Evolutionary conservation across 305 asterid species (phyloP).

Genomic region (Solanum aculeatissimum): DNA sequence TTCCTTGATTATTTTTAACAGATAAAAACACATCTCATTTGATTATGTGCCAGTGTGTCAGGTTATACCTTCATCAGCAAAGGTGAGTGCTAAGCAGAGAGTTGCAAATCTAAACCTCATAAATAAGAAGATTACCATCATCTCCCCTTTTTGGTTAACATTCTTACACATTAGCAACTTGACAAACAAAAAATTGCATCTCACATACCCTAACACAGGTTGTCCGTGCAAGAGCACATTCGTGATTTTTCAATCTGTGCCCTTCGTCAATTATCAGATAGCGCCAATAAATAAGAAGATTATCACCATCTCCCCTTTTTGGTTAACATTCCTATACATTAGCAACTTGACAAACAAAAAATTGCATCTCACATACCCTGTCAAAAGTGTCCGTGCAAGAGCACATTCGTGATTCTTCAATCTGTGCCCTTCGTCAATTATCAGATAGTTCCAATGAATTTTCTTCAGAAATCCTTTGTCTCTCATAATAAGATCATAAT

Average conservation of each 20-base stretch:
- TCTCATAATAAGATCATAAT: slow-evolving; percentile 93
- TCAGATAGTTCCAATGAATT: slow-evolving; percentile 88
- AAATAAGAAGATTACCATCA: background rate
- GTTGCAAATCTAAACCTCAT: background rate
- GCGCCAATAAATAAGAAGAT: slow-evolving; percentile 53
- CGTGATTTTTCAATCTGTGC: slow-evolving; percentile 87
- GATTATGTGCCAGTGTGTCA: background rate
- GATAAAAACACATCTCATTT: background rate
- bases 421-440: slow-evolving; percentile 99
- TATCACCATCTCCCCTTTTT: background rate
- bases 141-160: background rate
- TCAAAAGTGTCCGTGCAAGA: slow-evolving; percentile 80
- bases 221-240: slow-evolving; percentile 91
- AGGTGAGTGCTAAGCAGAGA: background rate
- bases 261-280: slow-evolving; percentile 98
- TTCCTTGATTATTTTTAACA: background rate
- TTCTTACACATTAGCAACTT: background rate
- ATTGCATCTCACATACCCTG: slow-evolving; percentile 46
- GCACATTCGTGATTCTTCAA: slow-evolving; percentile 90
- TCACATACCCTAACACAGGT: slow-evolving; percentile 70
- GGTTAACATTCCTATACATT: background rate
- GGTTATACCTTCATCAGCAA: background rate
- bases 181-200: background rate
- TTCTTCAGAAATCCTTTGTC: slow-evolving; percentile 89
- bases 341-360: background rate